Base-by-base conservation (phyloP, 1,284 basidiomycete species). In the Ustilago shanxiensis region DNA sequence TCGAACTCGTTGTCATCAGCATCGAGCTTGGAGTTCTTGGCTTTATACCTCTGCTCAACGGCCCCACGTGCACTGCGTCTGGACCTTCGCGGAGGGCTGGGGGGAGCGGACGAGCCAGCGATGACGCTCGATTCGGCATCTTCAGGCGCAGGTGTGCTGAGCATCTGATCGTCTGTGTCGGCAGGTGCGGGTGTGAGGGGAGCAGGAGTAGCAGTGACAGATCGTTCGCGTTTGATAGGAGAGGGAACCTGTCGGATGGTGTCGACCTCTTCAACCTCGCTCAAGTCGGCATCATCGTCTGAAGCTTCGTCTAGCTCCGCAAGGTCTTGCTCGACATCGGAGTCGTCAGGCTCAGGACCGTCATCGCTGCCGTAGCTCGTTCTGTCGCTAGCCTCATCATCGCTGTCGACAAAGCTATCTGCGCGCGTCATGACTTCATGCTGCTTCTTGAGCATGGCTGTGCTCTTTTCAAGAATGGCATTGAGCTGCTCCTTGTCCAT, bases 381-480 rank as follows among this genome's bases (percentile, higher is more conserved):
- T 72, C 79, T 77, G 33, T 65, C 62, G 31, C 64, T 75, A 11
- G 28, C 37, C 18, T 59, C 63, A n/a, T 64, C 71, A 9, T 62
- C 60, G 45, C 63, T 67, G 29, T 72, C 77, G 45, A 51, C 39
- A 5, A 54, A 26, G 31, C 55, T 56, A 4, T 76, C 77, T 13
- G 80, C 71, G 11, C 83, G 81, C 2, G 79, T 83, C 56, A 60
- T 77, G 18, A 84, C 84, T 13, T 77, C 62, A 33, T 72, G 85
- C 61, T 81, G 95, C 8, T 93, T 92, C 82, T 93, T 92, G 66
- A 98, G 88, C 79, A 97, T 91, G 59, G 92, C 91, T 0, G 93
- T 93, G 47, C 94, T 96, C 82, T 96, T 92, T 86, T 95, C 91
- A 41, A 98, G 88, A 77, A 98, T 94, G 3, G 92, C 93, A 85